Evolutionary conservation across 495 filamentous ascomycete species (phyloP).

Genomic region (Penicillium ochrochloron): DNA sequence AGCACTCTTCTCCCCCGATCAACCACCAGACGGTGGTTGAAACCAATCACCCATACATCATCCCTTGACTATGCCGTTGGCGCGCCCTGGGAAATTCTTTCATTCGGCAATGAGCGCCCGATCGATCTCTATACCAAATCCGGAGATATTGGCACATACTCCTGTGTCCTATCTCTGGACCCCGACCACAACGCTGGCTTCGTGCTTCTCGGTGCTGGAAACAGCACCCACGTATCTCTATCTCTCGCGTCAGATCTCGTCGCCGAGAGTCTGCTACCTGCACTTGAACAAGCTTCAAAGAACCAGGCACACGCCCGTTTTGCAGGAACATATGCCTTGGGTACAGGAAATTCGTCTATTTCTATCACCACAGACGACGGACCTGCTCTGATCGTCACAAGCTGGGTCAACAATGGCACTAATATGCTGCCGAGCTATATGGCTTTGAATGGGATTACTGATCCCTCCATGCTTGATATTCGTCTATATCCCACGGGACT

Average conservation of each 20-base stretch:
- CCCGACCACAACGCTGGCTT: slow-evolving; percentile 61
- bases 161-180: slow-evolving; percentile 48
- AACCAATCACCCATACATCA: slow-evolving; percentile 55
- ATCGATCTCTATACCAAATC: slow-evolving; percentile 60
- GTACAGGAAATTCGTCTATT: slow-evolving; percentile 44
- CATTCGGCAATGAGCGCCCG: slow-evolving; percentile 24
- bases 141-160: slow-evolving; percentile 55
- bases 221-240: slow-evolving; percentile 19
- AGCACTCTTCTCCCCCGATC: slow-evolving; percentile 49
- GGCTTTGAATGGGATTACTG: slow-evolving; percentile 2
- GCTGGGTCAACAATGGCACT: slow-evolving; percentile 46
- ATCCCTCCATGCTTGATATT: slow-evolving; percentile 29
- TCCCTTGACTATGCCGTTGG: slow-evolving; percentile 51
- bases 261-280: slow-evolving; percentile 43
- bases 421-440: slow-evolving; percentile 42
- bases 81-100: slow-evolving; percentile 61
- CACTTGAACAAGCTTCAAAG: slow-evolving; percentile 50
- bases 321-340: slow-evolving; percentile 42
- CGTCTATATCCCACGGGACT: slow-evolving; percentile 55
- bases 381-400: slow-evolving; percentile 44
- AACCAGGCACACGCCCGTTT: slow-evolving; percentile 42
- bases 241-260: slow-evolving; percentile 36
- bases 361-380: slow-evolving; percentile 47
- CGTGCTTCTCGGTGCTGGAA: slow-evolving; percentile 50
- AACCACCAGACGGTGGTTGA: slow-evolving; percentile 61